Evolutionary conservation across 1,284 basidiomycete genomes (phyloP).

Genomic region (Earliella scabrosa): DNA sequence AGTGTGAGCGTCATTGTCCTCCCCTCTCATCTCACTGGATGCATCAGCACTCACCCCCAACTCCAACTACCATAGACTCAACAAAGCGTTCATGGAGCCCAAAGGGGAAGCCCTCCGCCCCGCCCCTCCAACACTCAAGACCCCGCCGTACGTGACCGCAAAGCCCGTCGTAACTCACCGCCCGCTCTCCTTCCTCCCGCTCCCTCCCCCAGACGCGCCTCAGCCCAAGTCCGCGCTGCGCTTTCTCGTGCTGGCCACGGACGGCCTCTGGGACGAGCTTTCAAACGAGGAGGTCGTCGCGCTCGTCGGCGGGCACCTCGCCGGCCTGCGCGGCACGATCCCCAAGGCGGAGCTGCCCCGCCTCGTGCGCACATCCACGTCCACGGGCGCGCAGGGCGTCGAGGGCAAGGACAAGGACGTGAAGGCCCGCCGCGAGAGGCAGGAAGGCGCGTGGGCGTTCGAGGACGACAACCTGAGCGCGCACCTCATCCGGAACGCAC

Average conservation of each 20-base stretch:
- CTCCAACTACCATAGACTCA: conserved; percentile 58
- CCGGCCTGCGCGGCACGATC: conserved; percentile 70
- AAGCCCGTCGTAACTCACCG: conserved; percentile 88
- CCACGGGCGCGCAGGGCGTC: conserved; percentile 56
- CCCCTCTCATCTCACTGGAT: background rate
- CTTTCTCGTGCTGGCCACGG: conserved; percentile 74
- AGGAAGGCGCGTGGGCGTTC: conserved; percentile 74
- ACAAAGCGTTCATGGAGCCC: conserved; percentile 67
- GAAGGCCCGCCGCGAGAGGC: conserved; percentile 33
- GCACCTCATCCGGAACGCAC: conserved; percentile 93
- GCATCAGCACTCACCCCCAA: background rate
- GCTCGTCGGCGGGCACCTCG: conserved; percentile 85
- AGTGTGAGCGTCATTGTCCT: conserved; percentile 52
- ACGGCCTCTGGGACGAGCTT: conserved; percentile 88
- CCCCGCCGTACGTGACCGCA: conserved; percentile 95
- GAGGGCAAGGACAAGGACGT: conserved; percentile 62
- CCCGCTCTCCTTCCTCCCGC: conserved; percentile 54
- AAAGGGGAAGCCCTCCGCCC: conserved; percentile 63
- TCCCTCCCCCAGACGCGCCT: conserved; percentile 31
- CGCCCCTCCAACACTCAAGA: conserved; percentile 68
- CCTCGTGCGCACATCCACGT: conserved; percentile 60
- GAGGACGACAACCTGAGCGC: conserved; percentile 87
- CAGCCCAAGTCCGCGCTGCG: conserved; percentile 41
- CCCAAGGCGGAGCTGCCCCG: conserved; percentile 58
- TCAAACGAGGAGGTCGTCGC: conserved; percentile 95